A percentile compares a stretch with the other conserved stretches of the same genome.
phyloP scores from a whole-genome alignment of 768 basidiomycete genomes.

The Tricholoma matsutake region DNA sequence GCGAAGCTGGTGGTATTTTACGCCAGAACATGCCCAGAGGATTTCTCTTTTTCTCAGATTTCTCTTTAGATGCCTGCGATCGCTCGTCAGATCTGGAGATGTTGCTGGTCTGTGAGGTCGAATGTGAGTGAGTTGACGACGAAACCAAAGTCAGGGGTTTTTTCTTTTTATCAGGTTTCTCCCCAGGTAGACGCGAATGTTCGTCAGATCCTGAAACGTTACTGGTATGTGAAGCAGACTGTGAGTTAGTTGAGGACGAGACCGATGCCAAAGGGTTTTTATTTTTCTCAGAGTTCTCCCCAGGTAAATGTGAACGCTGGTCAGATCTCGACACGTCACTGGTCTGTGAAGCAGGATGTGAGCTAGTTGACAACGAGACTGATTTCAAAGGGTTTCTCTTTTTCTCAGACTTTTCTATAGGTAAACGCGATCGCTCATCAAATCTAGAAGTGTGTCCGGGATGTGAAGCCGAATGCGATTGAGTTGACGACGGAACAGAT shows the following conservation, averaged over 20 bases:
- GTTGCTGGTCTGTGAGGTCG: not conserved
- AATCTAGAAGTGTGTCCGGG: slow-evolving; percentile 3
- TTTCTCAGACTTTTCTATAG: slow-evolving; percentile 11
- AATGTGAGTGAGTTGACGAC: slow-evolving; percentile 15
- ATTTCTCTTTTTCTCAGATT: slow-evolving; percentile 17
- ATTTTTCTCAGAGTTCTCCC: slow-evolving; percentile 14
- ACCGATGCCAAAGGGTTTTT: slow-evolving; percentile 5
- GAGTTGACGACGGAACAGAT: slow-evolving; percentile 8
- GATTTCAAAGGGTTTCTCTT: slow-evolving; percentile 10
- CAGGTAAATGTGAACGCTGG: slow-evolving; percentile 3
- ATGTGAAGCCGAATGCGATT: slow-evolving; percentile 9
- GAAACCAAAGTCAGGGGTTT: slow-evolving; percentile 1
- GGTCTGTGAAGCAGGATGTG: slow-evolving; percentile 6
- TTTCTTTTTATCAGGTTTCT: slow-evolving; percentile 16
- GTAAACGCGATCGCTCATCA: slow-evolving; percentile 4
- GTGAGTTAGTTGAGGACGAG: slow-evolving; percentile 13
- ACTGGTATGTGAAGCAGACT: slow-evolving; percentile 2
- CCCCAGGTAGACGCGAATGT: not conserved
- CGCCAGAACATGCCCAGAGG: slow-evolving; percentile 18
- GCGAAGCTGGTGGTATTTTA: slow-evolving; percentile 11
- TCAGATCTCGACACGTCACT: slow-evolving; percentile 3
- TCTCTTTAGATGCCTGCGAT: not conserved
- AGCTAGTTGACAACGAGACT: slow-evolving; percentile 11
- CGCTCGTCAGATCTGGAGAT: slow-evolving; percentile 10
- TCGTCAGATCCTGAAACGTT: slow-evolving; percentile 8